These are phyloP conservation scores for Meredithiella fracta DNA, from an alignment of 2,329 filamentous ascomycete genomes.

Conservation along the genomic window DNA sequence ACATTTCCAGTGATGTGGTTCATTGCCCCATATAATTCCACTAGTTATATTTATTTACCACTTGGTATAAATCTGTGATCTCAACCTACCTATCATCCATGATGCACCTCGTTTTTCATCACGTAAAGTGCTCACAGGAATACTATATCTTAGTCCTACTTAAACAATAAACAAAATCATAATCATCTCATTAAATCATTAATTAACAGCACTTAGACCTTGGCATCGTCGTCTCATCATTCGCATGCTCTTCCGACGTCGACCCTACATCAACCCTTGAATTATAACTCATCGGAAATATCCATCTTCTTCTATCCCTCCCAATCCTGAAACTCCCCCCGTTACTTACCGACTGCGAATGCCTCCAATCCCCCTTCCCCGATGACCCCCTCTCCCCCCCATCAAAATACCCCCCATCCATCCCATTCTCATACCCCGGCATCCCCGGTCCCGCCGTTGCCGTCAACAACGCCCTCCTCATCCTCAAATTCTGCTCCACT, in stretches of 20 bases:
- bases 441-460: constrained; percentile 36
- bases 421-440: constrained; percentile 29
- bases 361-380: background rate
- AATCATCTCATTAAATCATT: background rate
- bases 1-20: too few species aligned
- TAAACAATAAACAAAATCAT: background rate
- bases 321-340: constrained; percentile 40
- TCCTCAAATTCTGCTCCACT: constrained; percentile 47
- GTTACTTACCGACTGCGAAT: background rate
- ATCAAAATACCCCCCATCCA: constrained; percentile 36
- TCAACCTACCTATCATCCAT: too few species aligned
- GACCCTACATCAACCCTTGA: background rate
- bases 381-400: constrained; percentile 21
- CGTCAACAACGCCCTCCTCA: constrained; percentile 41
- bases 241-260: constrained; percentile 33
- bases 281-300: constrained; percentile 38
- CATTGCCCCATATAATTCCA: too few species aligned
- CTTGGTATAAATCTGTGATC: too few species aligned
- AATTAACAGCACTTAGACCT: constrained; percentile 18
- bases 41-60: too few species aligned
- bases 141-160: too few species aligned
- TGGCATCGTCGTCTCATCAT: constrained; percentile 17
- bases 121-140: too few species aligned
- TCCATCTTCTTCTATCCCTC: constrained; percentile 41
- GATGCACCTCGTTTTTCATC: too few species aligned